Conservation (phyloP, 495 filamentous ascomycete genomes). For the Zalerion maritima region DNA sequence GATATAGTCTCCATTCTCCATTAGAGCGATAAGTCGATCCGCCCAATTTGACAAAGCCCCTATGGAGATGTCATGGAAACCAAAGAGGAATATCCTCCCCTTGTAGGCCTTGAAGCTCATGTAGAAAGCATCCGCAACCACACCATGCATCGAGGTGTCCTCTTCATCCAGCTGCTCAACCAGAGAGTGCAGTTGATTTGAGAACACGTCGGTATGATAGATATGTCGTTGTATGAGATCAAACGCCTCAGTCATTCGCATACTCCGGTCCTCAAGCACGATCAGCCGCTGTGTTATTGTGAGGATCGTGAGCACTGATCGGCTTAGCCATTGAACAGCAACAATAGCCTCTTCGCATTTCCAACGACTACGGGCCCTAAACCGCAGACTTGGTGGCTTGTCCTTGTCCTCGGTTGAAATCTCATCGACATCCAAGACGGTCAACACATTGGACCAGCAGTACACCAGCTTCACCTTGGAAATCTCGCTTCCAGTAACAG, state of each 20-base stretch:
- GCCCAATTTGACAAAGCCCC: constrained; percentile 95
- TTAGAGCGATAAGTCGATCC: constrained; percentile 85
- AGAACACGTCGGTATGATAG: constrained; percentile 80
- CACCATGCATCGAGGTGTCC: constrained; percentile 80
- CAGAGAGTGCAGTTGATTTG: constrained; percentile 61
- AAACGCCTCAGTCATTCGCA: constrained; percentile 85
- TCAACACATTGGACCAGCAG: constrained; percentile 94
- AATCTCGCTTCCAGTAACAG: constrained; percentile 33
- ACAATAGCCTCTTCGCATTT: constrained; percentile 91
- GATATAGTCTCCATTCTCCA: constrained; percentile 91
- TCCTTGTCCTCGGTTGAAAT: constrained; percentile 49
- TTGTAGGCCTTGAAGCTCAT: constrained; percentile 97
- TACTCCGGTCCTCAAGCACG: constrained; percentile 76
- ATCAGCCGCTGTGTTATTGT: constrained; percentile 88
- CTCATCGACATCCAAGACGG: constrained; percentile 75
- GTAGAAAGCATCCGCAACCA: constrained; percentile 92
- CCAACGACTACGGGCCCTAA: constrained; percentile 78
- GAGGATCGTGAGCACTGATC: constrained; percentile 79
- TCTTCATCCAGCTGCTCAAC: constrained; percentile 84
- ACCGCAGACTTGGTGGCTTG: constrained; percentile 61
- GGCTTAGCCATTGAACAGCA: constrained; percentile 89
- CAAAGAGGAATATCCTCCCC: constrained; percentile 79
- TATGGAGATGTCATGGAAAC: constrained; percentile 77
- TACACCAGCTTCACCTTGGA: constrained; percentile 86
- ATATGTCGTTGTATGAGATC: constrained; percentile 87